Base-by-base conservation (phyloP, 2,329 filamentous ascomycete genomes). In the Alternaria arborescens region DNA sequence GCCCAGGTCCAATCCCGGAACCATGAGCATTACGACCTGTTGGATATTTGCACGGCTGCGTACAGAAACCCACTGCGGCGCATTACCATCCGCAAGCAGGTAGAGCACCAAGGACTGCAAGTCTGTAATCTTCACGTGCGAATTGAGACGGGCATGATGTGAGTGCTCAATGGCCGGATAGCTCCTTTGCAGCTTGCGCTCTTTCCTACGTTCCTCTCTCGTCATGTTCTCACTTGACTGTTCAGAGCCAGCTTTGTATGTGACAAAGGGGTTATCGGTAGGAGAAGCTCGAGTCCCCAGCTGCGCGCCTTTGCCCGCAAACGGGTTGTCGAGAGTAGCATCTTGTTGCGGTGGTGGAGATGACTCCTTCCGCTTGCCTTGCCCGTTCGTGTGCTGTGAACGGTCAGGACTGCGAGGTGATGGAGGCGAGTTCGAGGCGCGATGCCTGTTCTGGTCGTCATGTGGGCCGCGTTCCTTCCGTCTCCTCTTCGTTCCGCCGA, bases 1-100 rank as follows among this genome's bases (percentile, higher is more conserved):
- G 64, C 88, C 91, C 71, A 92, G 87, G 75, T 98, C 94, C 24
- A 99, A 81, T 0, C 95, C 95, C 11, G 95, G 95, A 11, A 97
- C 89, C 91, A 97, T 94, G 67, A 99, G 82, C 41, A 92, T 87
- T 30, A 98, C 94, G 30, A 96, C 90, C 80, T 95, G 96, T 58
- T 81, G 80, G 41, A 89, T 83, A 61, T 82, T 80, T 18, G 78
- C 79, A 44, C 85, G 85, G 72, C 88, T 84, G 62, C 82, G 83
- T 59, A 89, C 80, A 30, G 86, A 84, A 16, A 88, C 84, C 87
- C 87, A 89, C 71, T 88, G 86, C n/a, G 87, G 87, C 26, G 85
- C 84, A 32, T 82, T 79, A 11, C 76, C 78, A 69, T 89, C 87
- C n/a, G 86, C 85, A 55, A 89, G 82, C 62, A 88, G 80, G 74